A percentile compares a stretch with the other conserved stretches of the same genome.
These are phyloP conservation scores for Plectosphaerella cucumerina DNA, from an alignment of 2,329 filamentous ascomycete genomes.

Conservation along the genomic window DNA sequence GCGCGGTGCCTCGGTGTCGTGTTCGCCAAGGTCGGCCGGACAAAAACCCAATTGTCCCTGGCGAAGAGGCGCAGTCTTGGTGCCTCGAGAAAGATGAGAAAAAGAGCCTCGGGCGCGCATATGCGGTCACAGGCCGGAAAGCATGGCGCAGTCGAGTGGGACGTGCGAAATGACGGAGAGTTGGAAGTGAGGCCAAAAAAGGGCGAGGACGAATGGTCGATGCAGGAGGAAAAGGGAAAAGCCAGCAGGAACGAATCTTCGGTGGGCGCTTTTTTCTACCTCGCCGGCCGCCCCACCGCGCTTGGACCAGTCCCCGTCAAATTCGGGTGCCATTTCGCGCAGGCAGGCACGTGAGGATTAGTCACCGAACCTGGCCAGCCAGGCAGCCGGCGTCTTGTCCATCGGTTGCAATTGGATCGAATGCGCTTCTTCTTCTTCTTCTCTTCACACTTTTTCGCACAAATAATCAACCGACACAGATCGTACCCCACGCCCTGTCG, in stretches of 20 bases:
- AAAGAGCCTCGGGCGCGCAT: not conserved
- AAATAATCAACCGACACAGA: constrained; percentile 55
- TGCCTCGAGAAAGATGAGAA: not conserved
- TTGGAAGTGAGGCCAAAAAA: not conserved
- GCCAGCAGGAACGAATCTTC: constrained; percentile 1
- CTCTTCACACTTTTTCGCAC: constrained; percentile 38
- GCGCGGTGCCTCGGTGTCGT: not conserved
- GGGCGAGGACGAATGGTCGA: not conserved
- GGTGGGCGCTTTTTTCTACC: not conserved
- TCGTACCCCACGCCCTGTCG: constrained; percentile 44
- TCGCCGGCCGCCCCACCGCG: not conserved
- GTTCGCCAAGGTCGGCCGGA: not conserved
- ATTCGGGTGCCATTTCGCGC: not conserved
- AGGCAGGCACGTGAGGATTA: not conserved
- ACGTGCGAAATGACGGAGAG: not conserved
- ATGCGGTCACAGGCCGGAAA: not conserved
- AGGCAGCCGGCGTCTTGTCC: not conserved
- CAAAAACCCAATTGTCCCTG: not conserved
- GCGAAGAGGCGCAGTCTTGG: not conserved
- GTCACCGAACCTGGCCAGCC: too few species aligned
- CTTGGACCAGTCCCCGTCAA: not conserved
- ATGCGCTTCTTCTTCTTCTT: constrained; percentile 17
- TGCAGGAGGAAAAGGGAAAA: not conserved
- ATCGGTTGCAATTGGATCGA: constrained; percentile 4
- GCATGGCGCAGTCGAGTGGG: not conserved